phyloP scores from a whole-genome alignment of 2,329 filamentous ascomycete genomes.

The Chaetothyriales sp. region DNA sequence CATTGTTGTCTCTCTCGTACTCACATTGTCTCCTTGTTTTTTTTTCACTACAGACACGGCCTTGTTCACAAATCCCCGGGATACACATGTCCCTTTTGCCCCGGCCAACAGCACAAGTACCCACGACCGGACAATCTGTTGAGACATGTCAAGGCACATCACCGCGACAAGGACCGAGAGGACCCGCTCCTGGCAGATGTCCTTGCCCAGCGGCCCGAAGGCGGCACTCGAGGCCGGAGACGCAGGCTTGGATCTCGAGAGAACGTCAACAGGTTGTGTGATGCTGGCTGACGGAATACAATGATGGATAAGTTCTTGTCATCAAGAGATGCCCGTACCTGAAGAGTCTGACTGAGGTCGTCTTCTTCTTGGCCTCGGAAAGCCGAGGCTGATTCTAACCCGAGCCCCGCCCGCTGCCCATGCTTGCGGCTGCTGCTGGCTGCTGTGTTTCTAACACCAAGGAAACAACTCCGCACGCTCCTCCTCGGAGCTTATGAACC shows the following conservation, averaged over 20 bases:
- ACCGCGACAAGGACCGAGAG: slow-evolving; percentile 77
- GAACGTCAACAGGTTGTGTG: not conserved
- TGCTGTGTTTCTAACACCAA: no score
- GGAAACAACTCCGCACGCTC: no score
- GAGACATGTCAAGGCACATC: slow-evolving; percentile 84
- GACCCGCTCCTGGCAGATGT: slow-evolving; percentile 70
- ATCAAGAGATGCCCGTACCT: no score
- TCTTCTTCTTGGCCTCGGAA: no score
- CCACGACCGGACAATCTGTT: slow-evolving; percentile 91
- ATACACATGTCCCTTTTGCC: slow-evolving; percentile 92
- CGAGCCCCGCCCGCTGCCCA: not conserved
- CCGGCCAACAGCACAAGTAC: slow-evolving; percentile 84
- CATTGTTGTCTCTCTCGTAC: not conserved
- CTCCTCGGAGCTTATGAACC: no score
- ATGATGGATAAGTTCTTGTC: no score
- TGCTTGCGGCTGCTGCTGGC: no score
- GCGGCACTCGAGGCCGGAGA: slow-evolving; percentile 63
- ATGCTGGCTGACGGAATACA: not conserved
- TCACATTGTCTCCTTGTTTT: no score
- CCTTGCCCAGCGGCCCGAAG: slow-evolving; percentile 70
- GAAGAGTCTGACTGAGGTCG: no score
- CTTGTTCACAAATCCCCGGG: slow-evolving; percentile 88
- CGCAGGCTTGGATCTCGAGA: slow-evolving; percentile 33
- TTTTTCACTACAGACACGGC: slow-evolving; percentile 39
- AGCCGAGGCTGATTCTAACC: no score